Evolutionary conservation across 2,329 filamentous ascomycete genomes (phyloP).

Genomic region (Graphilbum ipis-grandicollis): DNA sequence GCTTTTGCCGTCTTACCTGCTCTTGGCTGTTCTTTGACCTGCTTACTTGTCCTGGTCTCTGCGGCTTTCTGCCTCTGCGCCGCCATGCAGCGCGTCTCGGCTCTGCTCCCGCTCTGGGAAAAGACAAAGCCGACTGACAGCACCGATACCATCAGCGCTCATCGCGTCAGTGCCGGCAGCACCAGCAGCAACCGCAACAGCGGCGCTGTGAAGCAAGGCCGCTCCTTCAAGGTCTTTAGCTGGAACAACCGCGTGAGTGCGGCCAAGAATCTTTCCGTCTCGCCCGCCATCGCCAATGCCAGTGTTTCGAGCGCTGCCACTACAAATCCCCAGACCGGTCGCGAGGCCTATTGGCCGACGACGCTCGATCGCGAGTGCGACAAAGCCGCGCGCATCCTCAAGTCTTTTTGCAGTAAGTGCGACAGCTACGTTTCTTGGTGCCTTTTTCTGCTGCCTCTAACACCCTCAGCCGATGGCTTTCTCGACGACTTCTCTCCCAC

Average conservation of each 20-base stretch:
- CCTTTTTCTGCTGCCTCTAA: constrained; percentile 3
- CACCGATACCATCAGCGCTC: constrained; percentile 3
- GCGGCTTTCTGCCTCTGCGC: too few relatives aligned
- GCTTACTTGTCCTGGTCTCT: too few relatives aligned
- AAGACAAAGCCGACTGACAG: constrained; percentile 9
- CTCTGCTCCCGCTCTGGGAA: constrained; percentile 24
- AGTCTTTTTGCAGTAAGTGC: constrained; percentile 73
- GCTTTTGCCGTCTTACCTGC: too few relatives aligned
- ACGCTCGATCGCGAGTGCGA: constrained; percentile 59
- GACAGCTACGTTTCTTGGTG: constrained; percentile 56
- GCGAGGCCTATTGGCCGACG: constrained; percentile 61
- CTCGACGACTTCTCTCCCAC: constrained; percentile 20
- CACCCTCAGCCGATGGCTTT: constrained; percentile 34
- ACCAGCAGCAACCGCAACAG: background rate
- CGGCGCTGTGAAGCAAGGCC: constrained; percentile 1
- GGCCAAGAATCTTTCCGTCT: constrained; percentile 5
- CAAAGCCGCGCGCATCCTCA: constrained; percentile 60
- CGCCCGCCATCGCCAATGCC: constrained; percentile 6
- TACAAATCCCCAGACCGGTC: constrained; percentile 32
- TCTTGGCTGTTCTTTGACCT: too few relatives aligned
- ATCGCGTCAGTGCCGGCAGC: background rate
- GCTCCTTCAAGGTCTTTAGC: constrained; percentile 14
- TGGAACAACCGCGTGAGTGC: constrained; percentile 12
- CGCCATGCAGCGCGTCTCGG: constrained; percentile 28
- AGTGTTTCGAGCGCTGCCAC: constrained; percentile 34